These are phyloP conservation scores for Pichia rugopelliculosa DNA, from an alignment of 805 yeast genomes.

Conservation along the genomic window DNA sequence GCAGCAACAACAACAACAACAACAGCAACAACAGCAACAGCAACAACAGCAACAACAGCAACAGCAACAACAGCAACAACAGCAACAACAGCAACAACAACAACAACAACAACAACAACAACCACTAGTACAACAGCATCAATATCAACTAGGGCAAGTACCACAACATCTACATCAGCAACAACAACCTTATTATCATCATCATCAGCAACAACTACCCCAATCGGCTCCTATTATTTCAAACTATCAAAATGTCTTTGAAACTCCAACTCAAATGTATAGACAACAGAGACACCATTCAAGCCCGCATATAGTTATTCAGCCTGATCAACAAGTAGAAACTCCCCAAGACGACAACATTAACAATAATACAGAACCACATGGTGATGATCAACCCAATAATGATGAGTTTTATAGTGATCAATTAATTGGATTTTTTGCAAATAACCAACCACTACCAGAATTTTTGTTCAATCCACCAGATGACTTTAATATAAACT, in stretches of 20 bases:
- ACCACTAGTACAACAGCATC: neutral
- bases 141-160: too few relatives aligned
- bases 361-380: neutral
- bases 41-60: too few relatives aligned
- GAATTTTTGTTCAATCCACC: constrained; percentile 49
- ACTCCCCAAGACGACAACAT: neutral
- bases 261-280: constrained; percentile 15
- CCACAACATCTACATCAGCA: too few relatives aligned
- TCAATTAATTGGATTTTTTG: constrained; percentile 42
- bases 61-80: neutral
- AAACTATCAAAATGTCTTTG: neutral
- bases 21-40: neutral
- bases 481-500: constrained; percentile 53
- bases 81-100: neutral
- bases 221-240: neutral
- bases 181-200: too few relatives aligned
- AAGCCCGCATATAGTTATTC: neutral
- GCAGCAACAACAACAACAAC: neutral
- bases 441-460: constrained; percentile 37
- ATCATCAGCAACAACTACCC: neutral
- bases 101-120: neutral
- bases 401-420: constrained; percentile 29
- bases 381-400: neutral
- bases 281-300: constrained; percentile 19
- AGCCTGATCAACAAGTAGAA: neutral